Evolutionary conservation across 192 early-diverging fungal species (phyloP), one percentile per base, ranked within the genome.

Genomic region (Coemansia sp.): DNA sequence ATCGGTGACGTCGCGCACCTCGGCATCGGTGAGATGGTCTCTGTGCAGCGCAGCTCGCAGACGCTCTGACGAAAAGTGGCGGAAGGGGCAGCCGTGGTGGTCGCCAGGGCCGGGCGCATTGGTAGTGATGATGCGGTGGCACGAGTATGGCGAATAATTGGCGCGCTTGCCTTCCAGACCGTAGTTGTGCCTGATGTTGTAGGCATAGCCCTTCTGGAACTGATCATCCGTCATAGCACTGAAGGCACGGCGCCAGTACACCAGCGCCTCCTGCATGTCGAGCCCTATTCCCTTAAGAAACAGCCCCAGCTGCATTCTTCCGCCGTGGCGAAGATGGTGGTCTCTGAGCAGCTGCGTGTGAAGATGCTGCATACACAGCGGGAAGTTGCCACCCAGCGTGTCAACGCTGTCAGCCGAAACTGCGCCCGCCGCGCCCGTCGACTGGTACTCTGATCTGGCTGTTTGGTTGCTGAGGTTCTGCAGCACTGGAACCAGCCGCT

Each of bases 251-350:
- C 91, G 87, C 97, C 97, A 99, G 78, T 94, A 99, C 11, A 91
- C 70, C 56, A 99, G 79, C 0, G 97, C 92, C 73, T 99, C 94
- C 13, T 95, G 93, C 48, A 99, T 62, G 6, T 89, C 77, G 5
- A 99, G 83, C 37, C 95, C 95, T 56, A 94, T 91, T 43, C 92
- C 95, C 80, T 99, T 99, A 64, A 99, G 87, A 78, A 99, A 99
- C 47, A 99, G 84, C 6, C 93, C 93, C 57, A 90, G 91, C 67
- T 97, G 95, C 80, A 95, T 90, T 68, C 97, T 88, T 12, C 92
- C 94, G 58, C 81, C 85, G 73, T 99, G 94, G 45, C 89, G 88
- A 41, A 97, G 76, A 73, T 99, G 97, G 39, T 83, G 89, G 66
- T 94, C 90, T 39, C 72, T 71, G 40, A 76, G 66, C 45, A 99